Evolutionary conservation across 2,329 filamentous ascomycete genomes (phyloP), one percentile per base, ranked within the genome.

Genomic region (Exophiala xenobiotica): DNA sequence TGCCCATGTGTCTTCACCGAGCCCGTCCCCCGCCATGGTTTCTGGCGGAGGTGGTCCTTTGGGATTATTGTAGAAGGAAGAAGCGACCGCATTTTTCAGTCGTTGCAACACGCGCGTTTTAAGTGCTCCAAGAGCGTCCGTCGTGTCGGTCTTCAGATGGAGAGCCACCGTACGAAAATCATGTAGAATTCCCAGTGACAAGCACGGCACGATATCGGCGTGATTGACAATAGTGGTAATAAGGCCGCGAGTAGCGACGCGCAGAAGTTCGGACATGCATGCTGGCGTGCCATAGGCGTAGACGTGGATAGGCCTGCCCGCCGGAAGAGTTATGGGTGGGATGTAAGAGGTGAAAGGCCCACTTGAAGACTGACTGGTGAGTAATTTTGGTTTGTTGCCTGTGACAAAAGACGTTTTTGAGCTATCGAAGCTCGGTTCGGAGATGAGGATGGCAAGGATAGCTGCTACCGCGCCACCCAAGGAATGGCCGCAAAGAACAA

Each of bases 281-380:
- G 85, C 81, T 0, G 87, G 86, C 1, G 87, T 83, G 0, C 87
- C 87, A 64, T 90, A 91, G 5, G 87, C 85, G 64, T 88, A 91
- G 9, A 90, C 87, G 61, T 91, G 87, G 16, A 90, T 86, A 2
- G 85, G 83, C 0, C 87, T 79, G 12, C 83, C 82, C 0, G 83
- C 61, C 0, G 87, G 87, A 0, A 90, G 75, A 14, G 74, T 77
- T 24, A 82, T 57, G 51, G 62, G 46, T 4, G 71, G 70, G 23
- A 53, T 33, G 19, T 53, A 53, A n/a, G 51, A 46, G 6, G 41
- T 49, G 29, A 48, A 50, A 67, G 69, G 24, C 76, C 49, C 8
- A 16, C 40, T 29, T 14, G 41, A 44, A 22, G 42, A 19, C 11
- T 51, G 61, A 51, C 42, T 64, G 49, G 48, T 66, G 51, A 54